Base-by-base conservation (phyloP, 257 asterid genomes). In the Solanum peruvianum region DNA sequence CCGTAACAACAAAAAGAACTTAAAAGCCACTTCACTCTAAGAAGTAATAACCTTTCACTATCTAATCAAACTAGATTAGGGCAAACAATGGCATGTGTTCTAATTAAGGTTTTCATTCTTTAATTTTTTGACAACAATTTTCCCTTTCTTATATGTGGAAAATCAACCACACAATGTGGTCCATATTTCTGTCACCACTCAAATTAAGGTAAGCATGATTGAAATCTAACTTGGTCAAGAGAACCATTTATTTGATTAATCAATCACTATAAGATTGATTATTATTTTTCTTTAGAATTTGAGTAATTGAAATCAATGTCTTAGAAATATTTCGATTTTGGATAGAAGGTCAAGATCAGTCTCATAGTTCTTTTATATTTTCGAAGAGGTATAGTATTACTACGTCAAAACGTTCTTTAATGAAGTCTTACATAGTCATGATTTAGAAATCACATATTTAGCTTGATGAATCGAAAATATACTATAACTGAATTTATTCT, bases 391-490 rank as follows among this genome's bases (percentile, higher is more conserved):
- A 27, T 29, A 56, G 5, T 56, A 56, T 10, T 7, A 1, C 2
- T 3, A 29, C 0, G 1, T 1, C 8, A 0, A 29, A 14, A 67
- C 2, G 0, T 1, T 27, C 23, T 67, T 29, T 2, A 67, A 67
- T 67, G 4, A 14, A 67, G 4, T 12, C 5, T 12, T 67, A 67
- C 41, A 13, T 29, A 2, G 3, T 69, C 0, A 7, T 69, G 23
- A 69, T 3, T 13, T 14, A 7, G 3, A 69, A 69, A 29, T 3
- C 6, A 67, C 23, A 25, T 6, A 13, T 29, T 69, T 69, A 14
- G 0, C 4, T 69, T 27, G 21, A 5, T 7, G 11, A 0, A 14
- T 1, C 0, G 9, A 29, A 29, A 6, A 29, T 67, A 0, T 16
- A 25, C 0, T 0, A 12, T 3, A 27, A 14, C 0, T 29, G 0